Evolutionary conservation across 768 basidiomycete species (phyloP), one percentile per base, ranked within the genome.

Genomic region (Rubroboletus satanas): DNA sequence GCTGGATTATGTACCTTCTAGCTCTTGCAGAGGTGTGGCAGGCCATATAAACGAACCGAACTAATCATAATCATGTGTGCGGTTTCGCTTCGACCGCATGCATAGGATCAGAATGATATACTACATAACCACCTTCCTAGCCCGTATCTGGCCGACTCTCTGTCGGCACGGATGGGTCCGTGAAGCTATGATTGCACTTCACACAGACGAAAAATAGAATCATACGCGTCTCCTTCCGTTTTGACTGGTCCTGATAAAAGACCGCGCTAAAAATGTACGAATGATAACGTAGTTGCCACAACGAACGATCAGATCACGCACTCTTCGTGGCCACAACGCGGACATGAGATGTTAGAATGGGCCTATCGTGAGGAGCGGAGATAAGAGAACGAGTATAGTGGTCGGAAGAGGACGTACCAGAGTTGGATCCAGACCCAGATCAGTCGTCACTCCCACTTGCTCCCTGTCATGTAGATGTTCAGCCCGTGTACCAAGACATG

Each of bases 161-260:
- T 33, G 68, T 65, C 8, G 80, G 74, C 41, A 89, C 64, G 23
- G 76, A 78, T 21, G 90, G 85, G 70, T 93, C 91, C 49, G 78
- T 79, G 66, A 87, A 93, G 63, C 77, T 83, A 60, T 88, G 76
- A 60, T 87, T 85, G 69, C 90, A 93, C 62, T 88, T 88, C 21
- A 84, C 82, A 68, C 92, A 95, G 44, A 93, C 91, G 67, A 85
- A 95, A 75, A 94, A 95, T 2, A 93, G 79, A 47, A 91, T 90
- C 93, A 96, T 96, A 2, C 90, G 82, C 1, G 96, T 98, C 68
- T 96, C 93, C 64, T 92, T 93, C 52, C 96, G 87, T 69, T 96
- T 95, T 17, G 93, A 97, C 70, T 98, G 96, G 72, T 98, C 96
- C 71, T 98, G 96, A 71, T 89, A 98, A 67, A 90, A 83, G 5